phyloP scores from a whole-genome alignment of 768 basidiomycete species.

The Lactifluus piperatus region DNA sequence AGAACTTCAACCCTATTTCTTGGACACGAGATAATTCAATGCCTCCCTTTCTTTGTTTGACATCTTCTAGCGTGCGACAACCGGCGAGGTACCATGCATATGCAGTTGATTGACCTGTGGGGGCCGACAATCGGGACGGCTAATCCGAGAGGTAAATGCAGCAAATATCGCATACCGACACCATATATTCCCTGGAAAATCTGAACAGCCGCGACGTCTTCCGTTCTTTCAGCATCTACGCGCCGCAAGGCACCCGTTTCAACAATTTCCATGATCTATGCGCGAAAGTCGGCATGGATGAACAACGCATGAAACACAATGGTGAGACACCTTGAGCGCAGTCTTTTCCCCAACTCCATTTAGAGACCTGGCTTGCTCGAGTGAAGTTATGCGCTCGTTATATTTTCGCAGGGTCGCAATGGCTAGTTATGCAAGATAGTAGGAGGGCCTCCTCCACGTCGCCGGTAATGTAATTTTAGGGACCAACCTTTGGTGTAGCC shows the following conservation, averaged over 20 bases:
- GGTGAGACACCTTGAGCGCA: constrained; percentile 50
- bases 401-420: constrained; percentile 49
- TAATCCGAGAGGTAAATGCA: too few relatives aligned
- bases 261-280: constrained; percentile 74
- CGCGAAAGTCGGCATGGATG: not conserved
- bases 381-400: constrained; percentile 48
- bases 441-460: not conserved
- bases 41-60: constrained; percentile 49
- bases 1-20: constrained; percentile 58
- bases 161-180: constrained; percentile 47
- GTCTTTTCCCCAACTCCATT: constrained; percentile 66
- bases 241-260: constrained; percentile 63
- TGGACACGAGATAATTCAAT: constrained; percentile 52
- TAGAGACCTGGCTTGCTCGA: constrained; percentile 51
- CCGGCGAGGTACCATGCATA: constrained; percentile 68
- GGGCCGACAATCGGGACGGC: not conserved
- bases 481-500: constrained; percentile 57
- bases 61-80: constrained; percentile 70
- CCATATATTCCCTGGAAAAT: constrained; percentile 80
- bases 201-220: constrained; percentile 45
- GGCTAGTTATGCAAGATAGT: constrained; percentile 29
- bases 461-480: not conserved
- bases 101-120: constrained; percentile 53
- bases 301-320: not conserved
- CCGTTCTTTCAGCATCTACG: constrained; percentile 57